These are phyloP conservation scores for Cupressus sempervirens DNA, from an alignment of 75 land plant genomes.

Conservation along the genomic window DNA sequence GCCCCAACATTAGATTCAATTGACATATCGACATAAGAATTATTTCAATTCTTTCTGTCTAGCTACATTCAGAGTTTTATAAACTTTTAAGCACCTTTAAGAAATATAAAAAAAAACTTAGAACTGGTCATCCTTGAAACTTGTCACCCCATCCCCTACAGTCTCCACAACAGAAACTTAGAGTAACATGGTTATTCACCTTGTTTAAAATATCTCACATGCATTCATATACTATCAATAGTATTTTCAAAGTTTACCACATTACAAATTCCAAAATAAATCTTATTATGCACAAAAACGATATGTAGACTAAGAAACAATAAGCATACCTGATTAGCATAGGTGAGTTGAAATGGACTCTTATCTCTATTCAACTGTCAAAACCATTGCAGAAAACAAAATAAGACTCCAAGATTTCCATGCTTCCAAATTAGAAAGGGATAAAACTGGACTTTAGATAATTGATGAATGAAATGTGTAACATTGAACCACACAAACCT, in stretches of 20 bases:
- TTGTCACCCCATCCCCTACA: no score
- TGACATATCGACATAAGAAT: neutral
- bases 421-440: neutral
- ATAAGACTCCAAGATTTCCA: neutral
- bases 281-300: neutral
- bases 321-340: constrained; percentile 81
- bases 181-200: neutral
- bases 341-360: constrained; percentile 92
- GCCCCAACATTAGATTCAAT: neutral
- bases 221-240: neutral
- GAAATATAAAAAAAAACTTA: neutral
- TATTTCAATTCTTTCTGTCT: neutral
- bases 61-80: neutral
- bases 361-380: constrained; percentile 87
- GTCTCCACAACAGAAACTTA: no score
- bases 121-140: neutral
- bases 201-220: neutral
- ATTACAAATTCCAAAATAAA: neutral
- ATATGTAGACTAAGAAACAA: neutral
- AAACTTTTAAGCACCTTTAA: neutral
- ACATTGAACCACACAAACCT: neutral
- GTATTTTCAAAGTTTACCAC: neutral
- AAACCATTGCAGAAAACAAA: constrained; percentile 3
- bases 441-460: neutral
- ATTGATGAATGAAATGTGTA: neutral